phyloP scores from a whole-genome alignment of 2,329 filamentous ascomycete species.

The Pseudocercospora fuligena region DNA sequence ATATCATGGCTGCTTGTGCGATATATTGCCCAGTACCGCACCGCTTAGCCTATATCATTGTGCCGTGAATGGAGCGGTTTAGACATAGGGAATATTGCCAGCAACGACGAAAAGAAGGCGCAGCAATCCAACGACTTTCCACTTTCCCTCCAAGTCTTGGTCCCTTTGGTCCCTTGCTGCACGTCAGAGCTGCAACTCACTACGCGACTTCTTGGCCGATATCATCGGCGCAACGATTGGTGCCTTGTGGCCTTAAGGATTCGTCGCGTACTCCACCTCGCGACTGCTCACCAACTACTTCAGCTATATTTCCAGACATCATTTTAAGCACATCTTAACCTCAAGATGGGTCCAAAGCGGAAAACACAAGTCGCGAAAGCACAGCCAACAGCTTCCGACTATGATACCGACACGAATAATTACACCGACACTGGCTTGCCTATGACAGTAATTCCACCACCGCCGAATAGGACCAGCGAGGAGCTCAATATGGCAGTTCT shows the following conservation, averaged over 20 bases:
- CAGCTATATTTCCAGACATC: not conserved
- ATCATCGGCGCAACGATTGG: not conserved
- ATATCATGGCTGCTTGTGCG: not conserved
- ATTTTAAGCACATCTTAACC: not conserved
- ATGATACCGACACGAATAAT: slow-evolving; percentile 54
- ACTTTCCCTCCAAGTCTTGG: not conserved
- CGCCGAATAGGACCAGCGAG: slow-evolving; percentile 70
- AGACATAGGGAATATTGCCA: not conserved
- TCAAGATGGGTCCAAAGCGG: slow-evolving; percentile 22
- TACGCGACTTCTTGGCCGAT: not conserved
- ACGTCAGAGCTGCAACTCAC: no score
- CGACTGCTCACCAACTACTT: not conserved
- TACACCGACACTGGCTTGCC: slow-evolving; percentile 36
- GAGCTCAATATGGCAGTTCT: slow-evolving; percentile 88
- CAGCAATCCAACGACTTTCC: not conserved
- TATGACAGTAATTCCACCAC: slow-evolving; percentile 41
- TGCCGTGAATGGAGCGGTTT: not conserved
- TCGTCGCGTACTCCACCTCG: not conserved
- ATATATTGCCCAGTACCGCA: not conserved
- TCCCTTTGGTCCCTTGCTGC: no score
- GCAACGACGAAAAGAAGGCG: not conserved
- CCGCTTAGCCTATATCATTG: not conserved
- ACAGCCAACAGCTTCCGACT: slow-evolving; percentile 50
- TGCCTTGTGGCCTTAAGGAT: not conserved
- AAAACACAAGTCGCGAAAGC: slow-evolving; percentile 21